A percentile compares a stretch with the other conserved stretches of the same genome.
These are phyloP conservation scores for Coniochaeta ligniaria DNA, from an alignment of 2,329 filamentous ascomycete species.

Conservation along the genomic window DNA sequence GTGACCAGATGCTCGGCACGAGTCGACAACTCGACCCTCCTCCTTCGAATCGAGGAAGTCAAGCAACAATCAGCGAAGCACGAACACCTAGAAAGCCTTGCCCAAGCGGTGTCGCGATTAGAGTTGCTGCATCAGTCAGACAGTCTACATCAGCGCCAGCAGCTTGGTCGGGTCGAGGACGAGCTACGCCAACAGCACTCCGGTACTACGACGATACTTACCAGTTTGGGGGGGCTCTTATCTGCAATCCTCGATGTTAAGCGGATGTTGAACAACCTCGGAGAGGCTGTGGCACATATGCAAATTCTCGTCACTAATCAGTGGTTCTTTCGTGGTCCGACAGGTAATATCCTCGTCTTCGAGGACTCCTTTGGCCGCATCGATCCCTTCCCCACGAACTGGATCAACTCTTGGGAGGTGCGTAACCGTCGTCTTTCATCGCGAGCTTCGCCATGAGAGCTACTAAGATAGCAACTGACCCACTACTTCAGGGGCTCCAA, in stretches of 20 bases:
- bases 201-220: background rate
- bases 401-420: background rate
- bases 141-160: background rate
- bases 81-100: background rate
- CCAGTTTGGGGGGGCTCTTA: background rate
- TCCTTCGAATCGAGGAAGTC: background rate
- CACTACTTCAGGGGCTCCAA: background rate
- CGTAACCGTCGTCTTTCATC: background rate
- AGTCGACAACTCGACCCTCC: background rate
- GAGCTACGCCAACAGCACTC: background rate
- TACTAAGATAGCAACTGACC: no score
- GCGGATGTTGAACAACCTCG: background rate
- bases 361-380: background rate
- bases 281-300: background rate
- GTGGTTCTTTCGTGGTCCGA: background rate
- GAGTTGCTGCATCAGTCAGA: background rate
- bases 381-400: background rate
- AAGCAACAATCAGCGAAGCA: background rate
- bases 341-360: background rate
- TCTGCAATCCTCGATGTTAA: background rate
- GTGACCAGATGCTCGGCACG: background rate
- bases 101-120: background rate
- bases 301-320: background rate
- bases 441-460: background rate
- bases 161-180: background rate